Base-by-base conservation (phyloP, 352 stramenopile genomes). In the Elongisporangium senticosum region DNA sequence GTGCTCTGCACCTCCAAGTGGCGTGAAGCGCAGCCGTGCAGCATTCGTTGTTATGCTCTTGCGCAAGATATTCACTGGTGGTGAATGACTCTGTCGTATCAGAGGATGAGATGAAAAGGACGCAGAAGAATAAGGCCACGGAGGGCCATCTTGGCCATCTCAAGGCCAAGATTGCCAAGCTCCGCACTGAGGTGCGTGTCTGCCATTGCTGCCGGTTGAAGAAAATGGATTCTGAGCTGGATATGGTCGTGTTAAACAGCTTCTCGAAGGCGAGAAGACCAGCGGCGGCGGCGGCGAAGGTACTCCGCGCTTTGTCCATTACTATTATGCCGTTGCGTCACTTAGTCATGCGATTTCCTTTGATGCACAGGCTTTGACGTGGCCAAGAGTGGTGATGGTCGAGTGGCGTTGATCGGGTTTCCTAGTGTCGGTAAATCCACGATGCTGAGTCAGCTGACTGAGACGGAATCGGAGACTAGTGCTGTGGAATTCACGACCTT, bases 101-200 rank as follows among this genome's bases (percentile, higher is more conserved):
- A 96, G 87, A 97, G 84, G 82, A 95, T 91, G 92, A 98, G 74
- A 98, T 99, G 85, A 95, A 94, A 64, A 81, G 95, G 67, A 99
- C 97, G 53, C 96, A 99, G 79, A 99, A 99, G 71, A 99, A 99
- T 72, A 99, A 99, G 79, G 95, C 93, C 49, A 96, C 86, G 5
- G 89, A 95, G 64, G 70, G 74, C 6, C 88, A 96, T 67, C 78
- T 98, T 24, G 95, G 96, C 8, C 83, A 87, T 49, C 74, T 99
- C 26, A 99, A 99, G 75, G 98, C 98, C 37, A 99, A 99, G 79
- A 80, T 99, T 33, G 97, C 97, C 37, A 99, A 99, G 77, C 74
- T 99, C 28, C 95, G 97, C 51, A 97, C 92, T n/a, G 96, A 99
- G 74, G 80, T 94, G 49, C 24, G 37, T 21, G 1, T 19, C 11